These are phyloP conservation scores for Phytophthora kernoviae DNA, from an alignment of 352 stramenopile species.

Conservation along the genomic window DNA sequence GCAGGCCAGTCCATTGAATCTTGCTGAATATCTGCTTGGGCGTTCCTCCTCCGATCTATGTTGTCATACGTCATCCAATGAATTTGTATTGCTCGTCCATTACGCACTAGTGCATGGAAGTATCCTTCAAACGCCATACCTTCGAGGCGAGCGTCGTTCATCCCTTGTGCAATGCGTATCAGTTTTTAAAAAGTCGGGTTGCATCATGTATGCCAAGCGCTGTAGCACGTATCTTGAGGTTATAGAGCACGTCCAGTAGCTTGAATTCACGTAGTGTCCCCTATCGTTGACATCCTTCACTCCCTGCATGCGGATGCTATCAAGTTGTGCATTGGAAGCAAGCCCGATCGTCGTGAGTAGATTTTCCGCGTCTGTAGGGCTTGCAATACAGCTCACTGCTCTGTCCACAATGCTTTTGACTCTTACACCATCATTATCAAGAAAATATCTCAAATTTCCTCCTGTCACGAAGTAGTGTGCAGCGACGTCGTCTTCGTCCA, in stretches of 20 bases:
- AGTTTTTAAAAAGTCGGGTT: constrained; percentile 7
- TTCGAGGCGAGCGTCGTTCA: constrained; percentile 23
- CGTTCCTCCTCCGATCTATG: not conserved
- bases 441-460: constrained; percentile 8
- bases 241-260: constrained; percentile 2
- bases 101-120: constrained; percentile 14
- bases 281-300: no score
- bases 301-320: no score
- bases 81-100: not conserved
- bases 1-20: not conserved
- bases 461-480: constrained; percentile 11
- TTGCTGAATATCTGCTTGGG: not conserved
- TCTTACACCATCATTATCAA: not conserved
- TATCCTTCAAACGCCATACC: constrained; percentile 14
- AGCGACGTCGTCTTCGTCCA: not conserved
- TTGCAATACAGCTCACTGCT: not conserved
- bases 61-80: constrained; percentile 5
- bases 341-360: not conserved
- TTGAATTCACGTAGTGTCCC: no score
- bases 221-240: constrained; percentile 5
- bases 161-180: not conserved
- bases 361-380: not conserved
- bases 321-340: not conserved
- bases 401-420: not conserved
- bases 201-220: not conserved